Percentiles rank a stretch among this genome's conserved stretches.
Evolutionary conservation across 2,329 filamentous ascomycete genomes (phyloP).

Genomic region (Leptographium wingfieldii): DNA sequence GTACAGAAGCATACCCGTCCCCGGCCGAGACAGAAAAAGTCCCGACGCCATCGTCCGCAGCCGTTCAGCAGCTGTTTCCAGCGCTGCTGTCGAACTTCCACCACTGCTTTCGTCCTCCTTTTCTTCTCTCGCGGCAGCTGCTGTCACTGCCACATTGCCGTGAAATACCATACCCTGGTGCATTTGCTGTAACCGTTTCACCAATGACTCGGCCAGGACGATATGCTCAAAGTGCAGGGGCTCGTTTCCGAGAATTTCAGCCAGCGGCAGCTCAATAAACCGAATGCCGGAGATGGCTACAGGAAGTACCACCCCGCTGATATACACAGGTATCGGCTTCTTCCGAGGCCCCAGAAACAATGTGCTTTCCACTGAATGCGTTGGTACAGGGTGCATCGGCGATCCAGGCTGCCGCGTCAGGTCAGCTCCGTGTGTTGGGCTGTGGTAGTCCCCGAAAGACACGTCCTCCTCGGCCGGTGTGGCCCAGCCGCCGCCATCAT

Average conservation of each 20-base stretch:
- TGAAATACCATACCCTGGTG: conserved; percentile 13
- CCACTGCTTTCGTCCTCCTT: not conserved
- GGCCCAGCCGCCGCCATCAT: no score
- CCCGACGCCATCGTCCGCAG: conserved; percentile 24
- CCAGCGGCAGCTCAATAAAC: not conserved
- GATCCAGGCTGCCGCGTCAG: not conserved
- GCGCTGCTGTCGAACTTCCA: no score
- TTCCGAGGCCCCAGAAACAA: conserved; percentile 1
- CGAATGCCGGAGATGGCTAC: not conserved
- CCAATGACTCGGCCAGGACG: conserved; percentile 17
- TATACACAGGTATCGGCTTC: conserved; percentile 12
- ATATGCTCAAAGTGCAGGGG: conserved; percentile 18
- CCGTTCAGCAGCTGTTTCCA: conserved; percentile 21
- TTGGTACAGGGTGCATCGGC: not conserved
- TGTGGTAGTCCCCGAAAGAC: not conserved
- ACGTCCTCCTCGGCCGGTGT: not conserved
- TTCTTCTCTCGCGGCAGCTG: not conserved
- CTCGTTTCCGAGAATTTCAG: conserved; percentile 13
- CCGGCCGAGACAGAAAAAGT: conserved; percentile 19
- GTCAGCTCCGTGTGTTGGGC: not conserved
- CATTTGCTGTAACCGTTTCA: conserved; percentile 8
- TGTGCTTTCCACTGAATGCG: not conserved
- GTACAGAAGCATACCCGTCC: conserved; percentile 27
- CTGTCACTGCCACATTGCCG: conserved; percentile 13
- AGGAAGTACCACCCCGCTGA: conserved; percentile 14